phyloP scores from a whole-genome alignment of 805 yeast species.

The Maudiozyma serrabonitensis region DNA sequence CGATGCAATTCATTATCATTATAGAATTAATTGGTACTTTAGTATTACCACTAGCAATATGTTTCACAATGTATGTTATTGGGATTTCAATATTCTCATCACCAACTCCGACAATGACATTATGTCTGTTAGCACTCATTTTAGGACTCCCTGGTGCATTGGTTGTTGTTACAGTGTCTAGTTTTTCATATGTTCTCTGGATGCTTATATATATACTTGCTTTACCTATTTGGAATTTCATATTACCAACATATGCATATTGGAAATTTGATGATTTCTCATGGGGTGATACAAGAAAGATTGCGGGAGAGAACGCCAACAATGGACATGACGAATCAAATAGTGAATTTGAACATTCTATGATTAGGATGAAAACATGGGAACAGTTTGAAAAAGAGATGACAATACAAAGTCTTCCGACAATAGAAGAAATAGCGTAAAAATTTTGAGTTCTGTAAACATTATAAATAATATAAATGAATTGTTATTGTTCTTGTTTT shows the following conservation, averaged over 20 bases:
- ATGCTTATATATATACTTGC: constrained; percentile 70
- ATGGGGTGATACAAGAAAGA: constrained; percentile 93
- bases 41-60: constrained; percentile 80
- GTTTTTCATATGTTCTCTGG: constrained; percentile 65
- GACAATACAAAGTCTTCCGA: not conserved
- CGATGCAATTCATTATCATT: constrained; percentile 85
- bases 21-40: constrained; percentile 82
- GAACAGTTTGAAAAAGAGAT: constrained; percentile 69
- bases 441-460: not conserved
- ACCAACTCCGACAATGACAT: constrained; percentile 72
- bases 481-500: not conserved
- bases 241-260: constrained; percentile 74
- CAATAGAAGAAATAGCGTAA: not conserved
- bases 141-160: constrained; percentile 80
- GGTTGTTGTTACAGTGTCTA: constrained; percentile 72
- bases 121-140: constrained; percentile 64
- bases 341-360: constrained; percentile 85
- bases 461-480: not conserved
- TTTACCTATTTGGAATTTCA: constrained; percentile 89
- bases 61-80: constrained; percentile 73
- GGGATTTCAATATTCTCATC: constrained; percentile 56
- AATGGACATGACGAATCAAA: constrained; percentile 53
- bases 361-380: constrained; percentile 90
- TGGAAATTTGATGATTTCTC: constrained; percentile 96
- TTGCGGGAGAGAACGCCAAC: constrained; percentile 46